Base-by-base conservation (phyloP, 2,329 filamentous ascomycete species). In the Phyllosticta citribraziliensis region DNA sequence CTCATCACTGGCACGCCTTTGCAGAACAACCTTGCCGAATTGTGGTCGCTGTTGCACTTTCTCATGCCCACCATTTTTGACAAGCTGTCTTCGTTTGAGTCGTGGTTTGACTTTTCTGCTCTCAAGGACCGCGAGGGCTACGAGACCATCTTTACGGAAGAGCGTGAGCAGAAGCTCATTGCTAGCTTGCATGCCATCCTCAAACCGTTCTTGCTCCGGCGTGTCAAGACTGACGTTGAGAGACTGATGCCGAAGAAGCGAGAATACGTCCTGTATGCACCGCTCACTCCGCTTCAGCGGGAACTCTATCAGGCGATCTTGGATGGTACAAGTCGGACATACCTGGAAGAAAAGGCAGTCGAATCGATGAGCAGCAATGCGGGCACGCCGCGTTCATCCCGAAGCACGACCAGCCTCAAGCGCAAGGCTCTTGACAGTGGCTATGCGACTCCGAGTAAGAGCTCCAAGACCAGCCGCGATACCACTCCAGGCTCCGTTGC, bases 21-120 rank as follows among this genome's bases (percentile, higher is more conserved):
- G 0, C 94, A 99, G 66, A 99, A 99, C 72, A 97, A 97, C 64
- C 81, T 99, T 0, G 88, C 91, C 12, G 94, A 99, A 69, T 76
- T 99, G 0, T 99, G 94, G 94, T 96, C 93, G 0, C 75, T 99
- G 0, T 81, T 99, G 0, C 92, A 99, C 69, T 99, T 99, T 68
- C 78, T 99, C 0, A 82, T 97, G 55, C 94, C 93, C 0, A 89
- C 89, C 50, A 92, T 97, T 33, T 99, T 99, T 67, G 91, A 92
- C 54, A 89, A 96, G 67, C 87, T 95, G 73, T 90, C 95, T 55
- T 91, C 89, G 0, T 99, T 99, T 62, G 90, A 97, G 69, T 86
- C 86, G 1, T 97, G 93, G 92, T 99, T 99, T 64, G 93, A 99
- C 72, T 99, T 99, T 68, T 94, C 89, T 0, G 92, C 91, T 8